Conservation (phyloP, 345 rosid species). For the Salix exigua region DNA sequence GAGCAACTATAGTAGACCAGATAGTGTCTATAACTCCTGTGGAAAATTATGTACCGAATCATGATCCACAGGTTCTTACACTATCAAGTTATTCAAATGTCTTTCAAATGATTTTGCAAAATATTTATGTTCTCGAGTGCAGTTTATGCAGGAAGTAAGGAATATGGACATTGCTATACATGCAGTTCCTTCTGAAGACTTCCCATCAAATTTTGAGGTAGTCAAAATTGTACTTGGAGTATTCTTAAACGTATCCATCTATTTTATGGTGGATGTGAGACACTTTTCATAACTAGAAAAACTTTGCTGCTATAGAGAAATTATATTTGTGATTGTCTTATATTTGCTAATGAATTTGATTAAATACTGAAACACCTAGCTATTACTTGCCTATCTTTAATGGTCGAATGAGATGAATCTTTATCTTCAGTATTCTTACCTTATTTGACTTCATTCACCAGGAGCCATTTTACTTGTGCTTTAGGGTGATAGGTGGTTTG, state of each 20-base stretch:
- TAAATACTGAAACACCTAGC: neutral
- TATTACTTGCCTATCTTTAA: neutral
- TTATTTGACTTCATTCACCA: neutral
- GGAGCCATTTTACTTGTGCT: neutral
- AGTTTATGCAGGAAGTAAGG: conserved; percentile 55
- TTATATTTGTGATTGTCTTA: conserved; percentile 4
- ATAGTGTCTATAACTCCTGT: conserved; percentile 63
- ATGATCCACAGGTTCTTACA: conserved; percentile 43
- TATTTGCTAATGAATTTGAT: neutral
- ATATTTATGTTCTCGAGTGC: conserved; percentile 11
- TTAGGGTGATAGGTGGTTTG: neutral
- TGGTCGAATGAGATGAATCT: neutral
- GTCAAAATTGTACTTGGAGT: neutral
- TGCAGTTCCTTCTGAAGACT: conserved; percentile 29
- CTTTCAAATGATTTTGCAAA: conserved; percentile 5
- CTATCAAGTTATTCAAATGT: conserved; percentile 5
- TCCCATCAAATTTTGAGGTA: conserved; percentile 48
- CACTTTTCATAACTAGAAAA: neutral
- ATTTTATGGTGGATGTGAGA: neutral
- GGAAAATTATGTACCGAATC: conserved; percentile 57
- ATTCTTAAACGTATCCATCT: neutral
- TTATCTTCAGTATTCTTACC: neutral
- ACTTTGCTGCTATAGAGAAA: neutral
- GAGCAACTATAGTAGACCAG: conserved; percentile 87
- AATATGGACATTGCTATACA: conserved; percentile 40